Percentiles rank a stretch among this genome's conserved stretches.
Evolutionary conservation across 768 basidiomycete species (phyloP).

Genomic region (Lactarius psammicola): DNA sequence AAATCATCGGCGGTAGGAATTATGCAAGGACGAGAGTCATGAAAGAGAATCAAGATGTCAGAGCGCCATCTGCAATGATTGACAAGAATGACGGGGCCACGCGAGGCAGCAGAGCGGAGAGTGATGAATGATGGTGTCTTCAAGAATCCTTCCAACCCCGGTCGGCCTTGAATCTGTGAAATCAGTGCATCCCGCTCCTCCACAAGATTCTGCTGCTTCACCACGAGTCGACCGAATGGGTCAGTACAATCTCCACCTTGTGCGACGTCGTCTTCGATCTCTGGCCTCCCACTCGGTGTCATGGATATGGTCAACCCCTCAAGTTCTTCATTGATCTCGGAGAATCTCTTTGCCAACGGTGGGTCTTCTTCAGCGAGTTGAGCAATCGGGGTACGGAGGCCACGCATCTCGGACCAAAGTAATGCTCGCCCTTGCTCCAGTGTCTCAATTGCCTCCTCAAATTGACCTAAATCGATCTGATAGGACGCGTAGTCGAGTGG

Average conservation of each 20-base stretch:
- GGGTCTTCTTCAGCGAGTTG: background rate
- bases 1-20: background rate
- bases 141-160: background rate
- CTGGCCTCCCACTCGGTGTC: too few species aligned
- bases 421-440: background rate
- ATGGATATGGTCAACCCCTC: too few species aligned
- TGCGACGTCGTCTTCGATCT: too few species aligned
- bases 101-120: background rate
- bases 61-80: too few species aligned
- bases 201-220: too few species aligned
- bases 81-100: too few species aligned
- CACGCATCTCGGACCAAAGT: conserved; percentile 1
- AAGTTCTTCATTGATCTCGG: too few species aligned
- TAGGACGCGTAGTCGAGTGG: background rate
- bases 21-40: too few species aligned
- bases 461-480: background rate
- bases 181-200: too few species aligned
- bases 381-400: background rate
- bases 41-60: too few species aligned
- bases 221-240: background rate
- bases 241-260: background rate
- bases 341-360: background rate
- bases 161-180: background rate
- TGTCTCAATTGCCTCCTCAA: background rate
- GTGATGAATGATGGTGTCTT: background rate